A percentile compares a stretch with the other conserved stretches of the same genome.
These are phyloP conservation scores for Mentha longifolia DNA, from an alignment of 257 asterid genomes.

Conservation along the genomic window DNA sequence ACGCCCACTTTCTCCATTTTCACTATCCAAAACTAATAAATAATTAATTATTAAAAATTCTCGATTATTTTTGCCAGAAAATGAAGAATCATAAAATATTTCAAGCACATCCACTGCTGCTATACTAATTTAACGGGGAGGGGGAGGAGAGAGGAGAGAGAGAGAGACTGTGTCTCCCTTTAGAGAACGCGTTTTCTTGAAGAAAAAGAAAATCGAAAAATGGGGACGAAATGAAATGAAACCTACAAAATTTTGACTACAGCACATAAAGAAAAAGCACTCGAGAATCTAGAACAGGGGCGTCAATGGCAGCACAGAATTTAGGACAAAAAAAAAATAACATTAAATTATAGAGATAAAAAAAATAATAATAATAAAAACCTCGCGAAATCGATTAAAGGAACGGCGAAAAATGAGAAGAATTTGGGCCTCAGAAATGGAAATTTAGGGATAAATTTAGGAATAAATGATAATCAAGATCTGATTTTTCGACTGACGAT, in stretches of 20 bases:
- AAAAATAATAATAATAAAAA: too few relatives aligned
- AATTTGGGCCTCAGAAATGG: conserved; percentile 11
- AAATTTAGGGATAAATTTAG: conserved; percentile 25
- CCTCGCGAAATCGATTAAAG: conserved; percentile 28
- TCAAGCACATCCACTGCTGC: not conserved
- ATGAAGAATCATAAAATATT: not conserved
- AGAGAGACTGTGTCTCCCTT: not conserved
- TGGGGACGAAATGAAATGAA: not conserved
- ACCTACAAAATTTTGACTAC: not conserved
- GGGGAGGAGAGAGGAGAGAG: not conserved
- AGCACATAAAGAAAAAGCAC: too few relatives aligned
- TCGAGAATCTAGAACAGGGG: conserved; percentile 8
- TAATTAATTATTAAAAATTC: not conserved
- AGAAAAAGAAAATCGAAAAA: not conserved
- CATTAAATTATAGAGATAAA: not conserved
- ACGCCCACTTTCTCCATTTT: conserved; percentile 55
- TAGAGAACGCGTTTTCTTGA: too few relatives aligned
- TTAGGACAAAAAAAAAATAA: not conserved
- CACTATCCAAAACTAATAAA: conserved; percentile 30
- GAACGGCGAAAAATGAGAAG: conserved; percentile 26
- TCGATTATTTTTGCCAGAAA: not conserved
- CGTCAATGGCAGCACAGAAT: conserved; percentile 15
- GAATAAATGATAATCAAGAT: conserved; percentile 28
- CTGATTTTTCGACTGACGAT: not conserved
- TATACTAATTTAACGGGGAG: not conserved